These are phyloP conservation scores for Magnolia kwangsiensis DNA, from an alignment of 164 flowering plant genomes.

Conservation along the genomic window DNA sequence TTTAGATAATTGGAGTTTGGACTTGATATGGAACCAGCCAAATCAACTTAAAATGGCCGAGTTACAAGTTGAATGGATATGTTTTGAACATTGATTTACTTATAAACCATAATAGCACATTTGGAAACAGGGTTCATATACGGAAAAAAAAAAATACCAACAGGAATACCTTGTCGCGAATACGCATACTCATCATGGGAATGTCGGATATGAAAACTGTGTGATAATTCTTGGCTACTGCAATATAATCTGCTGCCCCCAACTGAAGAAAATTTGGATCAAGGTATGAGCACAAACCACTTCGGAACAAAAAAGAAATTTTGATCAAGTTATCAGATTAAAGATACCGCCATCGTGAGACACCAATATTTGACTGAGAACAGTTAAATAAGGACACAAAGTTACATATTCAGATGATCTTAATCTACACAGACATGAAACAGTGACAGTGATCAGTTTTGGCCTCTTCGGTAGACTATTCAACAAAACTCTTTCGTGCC, in stretches of 20 bases:
- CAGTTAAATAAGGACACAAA: no score
- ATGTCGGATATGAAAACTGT: slow-evolving; percentile 85
- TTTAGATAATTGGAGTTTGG: neutral
- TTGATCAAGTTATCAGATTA: neutral
- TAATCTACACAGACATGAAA: neutral
- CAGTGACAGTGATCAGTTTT: neutral
- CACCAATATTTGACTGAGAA: neutral
- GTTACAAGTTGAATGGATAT: neutral
- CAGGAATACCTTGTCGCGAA: slow-evolving; percentile 80
- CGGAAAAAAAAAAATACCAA: neutral
- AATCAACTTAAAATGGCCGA: neutral
- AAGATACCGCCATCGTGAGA: neutral
- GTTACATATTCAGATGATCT: no score
- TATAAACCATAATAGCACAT: neutral
- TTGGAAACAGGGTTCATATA: neutral
- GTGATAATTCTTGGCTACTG: slow-evolving; percentile 77
- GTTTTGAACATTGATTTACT: neutral
- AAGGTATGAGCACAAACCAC: neutral
- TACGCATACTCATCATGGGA: slow-evolving; percentile 94
- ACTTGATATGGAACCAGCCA: neutral
- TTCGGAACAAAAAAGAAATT: neutral
- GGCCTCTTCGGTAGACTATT: neutral
- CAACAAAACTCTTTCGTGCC: neutral
- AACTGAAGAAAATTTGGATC: slow-evolving; percentile 38
- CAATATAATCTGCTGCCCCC: slow-evolving; percentile 98